Evolutionary conservation across 2,329 filamentous ascomycete genomes (phyloP).

Genomic region (Penicillium sp.): DNA sequence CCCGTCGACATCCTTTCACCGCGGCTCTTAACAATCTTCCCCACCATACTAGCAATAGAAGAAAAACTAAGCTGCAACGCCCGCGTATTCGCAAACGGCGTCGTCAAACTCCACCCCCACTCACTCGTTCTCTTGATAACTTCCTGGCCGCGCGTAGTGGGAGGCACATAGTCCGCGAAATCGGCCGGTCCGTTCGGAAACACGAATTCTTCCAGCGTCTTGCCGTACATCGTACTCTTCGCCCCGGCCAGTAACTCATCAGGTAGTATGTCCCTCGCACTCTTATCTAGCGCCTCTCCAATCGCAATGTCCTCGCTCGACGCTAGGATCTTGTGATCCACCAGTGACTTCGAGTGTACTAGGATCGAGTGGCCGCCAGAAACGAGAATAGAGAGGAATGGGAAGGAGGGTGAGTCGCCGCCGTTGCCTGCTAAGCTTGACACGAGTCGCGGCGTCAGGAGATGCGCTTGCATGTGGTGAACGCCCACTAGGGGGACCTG

Average conservation of each 20-base stretch:
- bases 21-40: slow-evolving; percentile 55
- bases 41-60: slow-evolving; percentile 68
- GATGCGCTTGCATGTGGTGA: slow-evolving; percentile 97
- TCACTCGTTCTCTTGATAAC: slow-evolving; percentile 52
- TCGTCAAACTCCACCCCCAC: slow-evolving; percentile 70
- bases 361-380: slow-evolving; percentile 93
- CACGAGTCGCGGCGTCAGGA: slow-evolving; percentile 81
- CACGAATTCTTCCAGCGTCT: slow-evolving; percentile 76
- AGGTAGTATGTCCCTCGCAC: slow-evolving; percentile 76
- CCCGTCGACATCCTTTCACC: slow-evolving; percentile 49
- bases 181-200: slow-evolving; percentile 58
- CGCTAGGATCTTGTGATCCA: slow-evolving; percentile 73
- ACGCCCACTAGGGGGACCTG: slow-evolving; percentile 80
- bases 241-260: slow-evolving; percentile 56
- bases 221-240: slow-evolving; percentile 76
- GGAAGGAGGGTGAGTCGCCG: slow-evolving; percentile 64
- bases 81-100: slow-evolving; percentile 66
- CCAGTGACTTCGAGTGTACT: slow-evolving; percentile 71
- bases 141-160: slow-evolving; percentile 67
- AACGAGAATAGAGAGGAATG: slow-evolving; percentile 85
- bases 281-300: slow-evolving; percentile 88
- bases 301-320: slow-evolving; percentile 80
- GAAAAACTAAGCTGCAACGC: slow-evolving; percentile 74
- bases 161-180: slow-evolving; percentile 53
- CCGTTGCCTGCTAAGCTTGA: slow-evolving; percentile 57